A percentile compares a stretch with the other conserved stretches of the same genome.
phyloP scores from a whole-genome alignment of 257 asterid species.

The Solanum lycopersicoides region DNA sequence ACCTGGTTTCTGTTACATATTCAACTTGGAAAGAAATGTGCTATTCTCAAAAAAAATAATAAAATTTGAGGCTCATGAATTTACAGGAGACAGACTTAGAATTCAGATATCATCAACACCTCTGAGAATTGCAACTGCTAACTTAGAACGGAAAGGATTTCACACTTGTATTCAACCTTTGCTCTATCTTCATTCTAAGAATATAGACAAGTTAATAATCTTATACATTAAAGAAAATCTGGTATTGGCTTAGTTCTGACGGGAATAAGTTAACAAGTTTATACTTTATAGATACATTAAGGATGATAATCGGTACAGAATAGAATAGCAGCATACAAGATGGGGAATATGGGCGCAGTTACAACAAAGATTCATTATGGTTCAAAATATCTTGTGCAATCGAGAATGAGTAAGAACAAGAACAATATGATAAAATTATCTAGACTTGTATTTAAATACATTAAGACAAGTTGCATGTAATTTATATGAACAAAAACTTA shows the following conservation, averaged over 20 bases:
- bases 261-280: background rate
- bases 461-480: background rate
- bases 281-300: background rate
- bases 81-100: constrained; percentile 29
- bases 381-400: background rate
- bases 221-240: background rate
- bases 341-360: background rate
- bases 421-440: background rate
- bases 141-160: constrained; percentile 97
- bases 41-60: background rate
- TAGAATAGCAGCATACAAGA: background rate
- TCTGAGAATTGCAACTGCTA: constrained; percentile 87
- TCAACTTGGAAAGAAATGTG: background rate
- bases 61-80: background rate
- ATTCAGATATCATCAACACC: constrained; percentile 96
- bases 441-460: background rate
- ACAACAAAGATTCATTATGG: background rate
- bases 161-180: constrained; percentile 75
- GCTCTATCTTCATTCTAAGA: constrained; percentile 72
- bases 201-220: background rate
- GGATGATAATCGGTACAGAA: background rate
- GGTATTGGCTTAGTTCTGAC: background rate
- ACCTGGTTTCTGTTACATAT: constrained; percentile 26
- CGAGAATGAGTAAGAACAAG: background rate
- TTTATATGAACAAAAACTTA: background rate